A percentile compares a stretch with the other conserved stretches of the same genome.
Evolutionary conservation across 805 yeast genomes (phyloP).

Genomic region (Sugiyamaella chiloensis): DNA sequence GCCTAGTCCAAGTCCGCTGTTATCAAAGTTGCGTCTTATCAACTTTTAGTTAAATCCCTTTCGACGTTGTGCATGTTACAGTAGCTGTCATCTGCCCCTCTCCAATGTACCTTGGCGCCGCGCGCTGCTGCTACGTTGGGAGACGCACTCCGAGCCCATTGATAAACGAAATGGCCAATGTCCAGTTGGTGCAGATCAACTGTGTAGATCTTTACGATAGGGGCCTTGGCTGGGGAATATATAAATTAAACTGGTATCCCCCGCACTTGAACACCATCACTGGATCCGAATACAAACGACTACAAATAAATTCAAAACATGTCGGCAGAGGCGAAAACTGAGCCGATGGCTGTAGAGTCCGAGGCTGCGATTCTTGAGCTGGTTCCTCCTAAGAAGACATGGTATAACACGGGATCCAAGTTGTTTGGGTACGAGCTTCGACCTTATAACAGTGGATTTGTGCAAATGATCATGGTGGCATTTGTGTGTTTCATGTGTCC

Average conservation of each 20-base stretch:
- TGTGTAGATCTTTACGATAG: background rate
- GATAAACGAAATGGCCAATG: background rate
- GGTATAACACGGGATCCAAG: constrained; percentile 27
- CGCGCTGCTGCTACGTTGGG: constrained; percentile 1
- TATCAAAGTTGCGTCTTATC: too few relatives aligned
- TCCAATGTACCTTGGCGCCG: constrained; percentile 1
- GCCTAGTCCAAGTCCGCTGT: too few relatives aligned
- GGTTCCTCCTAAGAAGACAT: constrained; percentile 9
- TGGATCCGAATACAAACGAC: too few relatives aligned
- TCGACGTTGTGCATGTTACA: constrained; percentile 4
- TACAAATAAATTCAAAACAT: too few relatives aligned
- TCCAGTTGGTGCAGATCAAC: constrained; percentile 1
- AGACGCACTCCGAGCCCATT: background rate
- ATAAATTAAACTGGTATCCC: background rate
- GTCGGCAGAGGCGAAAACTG: background rate
- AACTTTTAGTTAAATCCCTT: too few relatives aligned
- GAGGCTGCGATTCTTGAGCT: background rate
- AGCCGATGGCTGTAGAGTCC: background rate
- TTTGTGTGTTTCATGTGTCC: constrained; percentile 48
- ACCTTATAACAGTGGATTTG: constrained; percentile 38
- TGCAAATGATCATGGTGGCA: constrained; percentile 45
- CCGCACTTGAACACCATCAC: too few relatives aligned
- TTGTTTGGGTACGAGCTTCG: constrained; percentile 32
- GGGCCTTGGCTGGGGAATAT: background rate
- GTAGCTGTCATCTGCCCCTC: constrained; percentile 3